phyloP scores from a whole-genome alignment of 805 yeast genomes.

The Ogataea glucozyma region DNA sequence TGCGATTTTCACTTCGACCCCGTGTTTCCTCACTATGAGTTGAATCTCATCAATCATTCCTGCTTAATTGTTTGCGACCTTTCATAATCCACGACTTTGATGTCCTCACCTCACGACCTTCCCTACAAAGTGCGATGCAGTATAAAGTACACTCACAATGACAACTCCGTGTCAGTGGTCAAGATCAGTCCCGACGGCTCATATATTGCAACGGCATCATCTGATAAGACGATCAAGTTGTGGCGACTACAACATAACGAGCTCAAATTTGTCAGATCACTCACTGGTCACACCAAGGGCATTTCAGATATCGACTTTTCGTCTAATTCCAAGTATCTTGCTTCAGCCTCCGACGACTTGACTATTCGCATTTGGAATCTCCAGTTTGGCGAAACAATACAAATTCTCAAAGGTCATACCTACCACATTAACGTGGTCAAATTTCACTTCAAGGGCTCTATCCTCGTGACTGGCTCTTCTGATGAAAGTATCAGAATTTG shows the following conservation, averaged over 20 bases:
- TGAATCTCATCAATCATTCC: too few species aligned
- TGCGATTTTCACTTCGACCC: background rate
- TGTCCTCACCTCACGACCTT: background rate
- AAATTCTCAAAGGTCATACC: constrained; percentile 72
- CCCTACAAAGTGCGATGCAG: constrained; percentile 7
- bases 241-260: constrained; percentile 43
- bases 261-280: constrained; percentile 37
- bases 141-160: constrained; percentile 14
- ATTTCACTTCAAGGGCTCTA: constrained; percentile 73
- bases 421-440: constrained; percentile 75
- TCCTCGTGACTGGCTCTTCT: constrained; percentile 78
- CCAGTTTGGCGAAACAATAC: constrained; percentile 47
- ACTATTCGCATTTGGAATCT: constrained; percentile 76
- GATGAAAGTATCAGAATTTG: constrained; percentile 91
- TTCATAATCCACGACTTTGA: too few species aligned
- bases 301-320: constrained; percentile 78
- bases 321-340: constrained; percentile 69
- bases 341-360: constrained; percentile 85
- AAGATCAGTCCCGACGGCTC: constrained; percentile 64
- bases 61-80: too few species aligned
- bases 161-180: constrained; percentile 42
- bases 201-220: constrained; percentile 56
- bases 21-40: too few species aligned
- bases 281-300: constrained; percentile 66
- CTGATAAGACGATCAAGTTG: constrained; percentile 59